A percentile compares a stretch with the other conserved stretches of the same genome.
Conservation (phyloP, 208 protist genomes). For the Leishmania tropica region DNA sequence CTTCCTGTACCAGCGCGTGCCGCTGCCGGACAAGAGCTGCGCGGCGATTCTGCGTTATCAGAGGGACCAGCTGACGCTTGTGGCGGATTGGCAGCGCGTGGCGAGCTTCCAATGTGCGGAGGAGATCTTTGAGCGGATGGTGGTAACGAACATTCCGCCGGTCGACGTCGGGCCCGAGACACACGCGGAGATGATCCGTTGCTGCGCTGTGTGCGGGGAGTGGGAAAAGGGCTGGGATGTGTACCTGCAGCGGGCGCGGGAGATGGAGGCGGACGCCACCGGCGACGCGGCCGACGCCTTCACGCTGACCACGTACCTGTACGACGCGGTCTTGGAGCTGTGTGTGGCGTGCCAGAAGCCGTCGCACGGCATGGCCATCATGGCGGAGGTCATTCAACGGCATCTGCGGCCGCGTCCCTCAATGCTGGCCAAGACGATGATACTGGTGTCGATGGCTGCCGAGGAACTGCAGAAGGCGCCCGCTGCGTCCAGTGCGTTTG, state of each 20-base stretch:
- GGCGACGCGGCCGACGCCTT: conserved; percentile 39
- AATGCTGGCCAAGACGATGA: conserved; percentile 81
- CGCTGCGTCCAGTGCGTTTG: not conserved
- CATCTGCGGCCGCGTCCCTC: conserved; percentile 61
- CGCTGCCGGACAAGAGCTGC: conserved; percentile 80
- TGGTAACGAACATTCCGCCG: conserved; percentile 89
- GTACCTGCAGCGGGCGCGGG: conserved; percentile 71
- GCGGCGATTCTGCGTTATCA: conserved; percentile 86
- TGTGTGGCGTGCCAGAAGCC: conserved; percentile 69
- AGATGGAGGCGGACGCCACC: conserved; percentile 63
- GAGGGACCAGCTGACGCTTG: conserved; percentile 72
- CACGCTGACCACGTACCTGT: conserved; percentile 72
- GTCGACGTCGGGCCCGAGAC: conserved; percentile 85
- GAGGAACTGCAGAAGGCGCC: conserved; percentile 36
- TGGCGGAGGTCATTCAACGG: conserved; percentile 75
- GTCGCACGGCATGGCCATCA: conserved; percentile 55
- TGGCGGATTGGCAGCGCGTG: conserved; percentile 63
- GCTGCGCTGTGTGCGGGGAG: conserved; percentile 74
- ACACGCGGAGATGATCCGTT: conserved; percentile 92
- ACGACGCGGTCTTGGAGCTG: conserved; percentile 81
- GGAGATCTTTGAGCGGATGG: conserved; percentile 91
- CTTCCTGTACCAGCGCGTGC: conserved; percentile 91
- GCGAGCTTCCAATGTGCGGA: conserved; percentile 61
- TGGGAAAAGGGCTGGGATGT: conserved; percentile 87
- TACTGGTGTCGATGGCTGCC: conserved; percentile 61